phyloP scores from a whole-genome alignment of 192 early-diverging fungal genomes.

The Coemansia sp. region DNA sequence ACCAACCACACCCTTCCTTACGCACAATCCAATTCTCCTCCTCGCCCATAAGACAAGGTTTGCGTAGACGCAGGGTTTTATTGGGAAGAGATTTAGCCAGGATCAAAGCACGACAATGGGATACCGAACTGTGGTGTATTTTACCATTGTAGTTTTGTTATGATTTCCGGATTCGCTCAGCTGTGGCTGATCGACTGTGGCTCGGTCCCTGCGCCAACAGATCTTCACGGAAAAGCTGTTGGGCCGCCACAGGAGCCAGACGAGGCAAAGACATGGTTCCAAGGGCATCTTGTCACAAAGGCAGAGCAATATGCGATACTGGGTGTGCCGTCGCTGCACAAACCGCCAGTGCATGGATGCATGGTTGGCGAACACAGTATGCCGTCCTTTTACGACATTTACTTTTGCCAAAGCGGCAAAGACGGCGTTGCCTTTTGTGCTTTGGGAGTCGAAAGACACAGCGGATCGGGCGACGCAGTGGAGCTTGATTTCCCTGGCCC shows the following conservation, averaged over 20 bases:
- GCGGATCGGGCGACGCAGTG: conserved; percentile 38
- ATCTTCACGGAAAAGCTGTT: conserved; percentile 1
- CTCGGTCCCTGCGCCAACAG: conserved; percentile 12
- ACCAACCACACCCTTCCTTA: too few species aligned
- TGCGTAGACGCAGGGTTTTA: neutral
- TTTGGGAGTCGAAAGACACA: conserved; percentile 25
- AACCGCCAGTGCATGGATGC: conserved; percentile 35
- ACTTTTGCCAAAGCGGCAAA: conserved; percentile 18
- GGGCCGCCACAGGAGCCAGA: neutral
- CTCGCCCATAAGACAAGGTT: neutral
- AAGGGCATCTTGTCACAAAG: conserved; percentile 25
- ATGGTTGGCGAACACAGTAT: conserved; percentile 33
- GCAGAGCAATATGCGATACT: conserved; percentile 20
- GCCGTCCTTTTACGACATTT: conserved; percentile 36
- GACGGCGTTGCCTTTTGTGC: conserved; percentile 17
- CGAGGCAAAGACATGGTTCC: conserved; percentile 24
- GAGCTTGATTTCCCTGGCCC: conserved; percentile 11
- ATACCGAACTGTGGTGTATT: neutral
- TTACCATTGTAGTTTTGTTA: neutral
- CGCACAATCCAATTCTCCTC: too few species aligned
- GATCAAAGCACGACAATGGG: too few species aligned
- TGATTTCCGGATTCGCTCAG: conserved; percentile 24
- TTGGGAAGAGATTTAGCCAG: too few species aligned
- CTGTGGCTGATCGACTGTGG: conserved; percentile 29
- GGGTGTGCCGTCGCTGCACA: conserved; percentile 23